These are phyloP conservation scores for Xanthoconium separans DNA, from an alignment of 1,284 basidiomycete species.

Conservation along the genomic window DNA sequence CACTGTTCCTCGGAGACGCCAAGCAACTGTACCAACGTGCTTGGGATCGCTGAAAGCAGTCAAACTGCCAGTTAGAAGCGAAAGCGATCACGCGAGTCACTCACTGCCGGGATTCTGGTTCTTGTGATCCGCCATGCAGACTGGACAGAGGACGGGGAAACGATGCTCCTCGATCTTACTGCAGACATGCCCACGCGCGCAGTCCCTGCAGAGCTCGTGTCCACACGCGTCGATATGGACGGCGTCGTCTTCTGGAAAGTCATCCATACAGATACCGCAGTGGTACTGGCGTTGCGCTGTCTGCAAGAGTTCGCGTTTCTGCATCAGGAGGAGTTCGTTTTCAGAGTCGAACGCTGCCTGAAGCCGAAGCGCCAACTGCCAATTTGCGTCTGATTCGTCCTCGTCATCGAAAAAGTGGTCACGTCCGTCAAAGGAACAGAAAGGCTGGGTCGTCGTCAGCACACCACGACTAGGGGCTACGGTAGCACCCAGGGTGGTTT, in stretches of 20 bases:
- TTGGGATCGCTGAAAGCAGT: conserved; percentile 37
- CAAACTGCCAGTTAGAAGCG: neutral
- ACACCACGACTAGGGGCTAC: neutral
- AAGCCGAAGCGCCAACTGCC: conserved; percentile 33
- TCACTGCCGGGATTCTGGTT: conserved; percentile 41
- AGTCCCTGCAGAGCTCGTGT: conserved; percentile 57
- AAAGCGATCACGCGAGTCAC: conserved; percentile 16
- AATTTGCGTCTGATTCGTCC: conserved; percentile 15
- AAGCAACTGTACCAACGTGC: conserved; percentile 42
- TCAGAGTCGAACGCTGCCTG: conserved; percentile 50
- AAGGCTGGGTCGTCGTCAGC: neutral
- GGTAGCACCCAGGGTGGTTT: neutral
- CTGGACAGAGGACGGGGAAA: conserved; percentile 62
- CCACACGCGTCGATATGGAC: conserved; percentile 46
- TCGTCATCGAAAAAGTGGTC: neutral
- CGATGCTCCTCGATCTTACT: conserved; percentile 50
- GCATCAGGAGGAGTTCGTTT: conserved; percentile 37
- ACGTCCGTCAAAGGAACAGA: neutral
- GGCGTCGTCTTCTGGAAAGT: conserved; percentile 44
- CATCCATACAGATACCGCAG: conserved; percentile 60
- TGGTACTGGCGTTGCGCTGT: conserved; percentile 39
- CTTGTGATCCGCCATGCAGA: conserved; percentile 41
- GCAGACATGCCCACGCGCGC: conserved; percentile 45
- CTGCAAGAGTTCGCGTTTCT: conserved; percentile 35
- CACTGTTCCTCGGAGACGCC: conserved; percentile 51